Evolutionary conservation across 2,329 filamentous ascomycete genomes (phyloP), one percentile per base, ranked within the genome.

Genomic region (Colletotrichum sp.): DNA sequence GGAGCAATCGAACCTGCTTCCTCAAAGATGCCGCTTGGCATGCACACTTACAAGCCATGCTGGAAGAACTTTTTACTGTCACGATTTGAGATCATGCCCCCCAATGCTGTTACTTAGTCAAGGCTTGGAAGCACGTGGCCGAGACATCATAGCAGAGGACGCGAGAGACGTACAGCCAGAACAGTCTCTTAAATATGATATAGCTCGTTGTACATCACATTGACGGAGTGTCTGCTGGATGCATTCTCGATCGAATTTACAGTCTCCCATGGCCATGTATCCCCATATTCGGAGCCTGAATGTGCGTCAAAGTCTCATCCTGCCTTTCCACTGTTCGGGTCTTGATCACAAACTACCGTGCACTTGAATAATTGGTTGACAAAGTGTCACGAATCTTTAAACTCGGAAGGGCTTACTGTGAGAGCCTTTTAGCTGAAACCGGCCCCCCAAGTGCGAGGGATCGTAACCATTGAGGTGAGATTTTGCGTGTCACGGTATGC

Each of bases 11-110:
- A n/a, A 21, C 18, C 43, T 21, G 4, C n/a, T 48, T 13, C n/a
- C 0, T 4, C 43, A 48, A 48, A n/a, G 0, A 48, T 48, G 43
- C 18, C 43, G n/a, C 0, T n/a, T 13, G 0, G n/a, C 0, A 13
- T 13, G n/a, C 3, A 48, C 0, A 1, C 3, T 21, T 0, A 2
- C 3, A 48, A 21, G 43, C n/a, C n/a, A 21, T 12, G 4, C 4
- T 3, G 4, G 43, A 48, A 12, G 9, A 1, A 21, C 9, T 7
- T 21, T 12, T 12, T 7, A 12, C 10, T 21, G 18, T 7, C 10
- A 21, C 0, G 7, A 2, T 48, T 48, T 48, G 38, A 10, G 9
- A 48, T 1, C 18, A 48, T 43, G 16, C 16, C 18, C 36, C 1
- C 38, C 38, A 18, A 2, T 43, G 4, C 38, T 10, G 0, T 10